Base-by-base conservation (phyloP, 129 eudicot species). In the Sambucus nigra region DNA sequence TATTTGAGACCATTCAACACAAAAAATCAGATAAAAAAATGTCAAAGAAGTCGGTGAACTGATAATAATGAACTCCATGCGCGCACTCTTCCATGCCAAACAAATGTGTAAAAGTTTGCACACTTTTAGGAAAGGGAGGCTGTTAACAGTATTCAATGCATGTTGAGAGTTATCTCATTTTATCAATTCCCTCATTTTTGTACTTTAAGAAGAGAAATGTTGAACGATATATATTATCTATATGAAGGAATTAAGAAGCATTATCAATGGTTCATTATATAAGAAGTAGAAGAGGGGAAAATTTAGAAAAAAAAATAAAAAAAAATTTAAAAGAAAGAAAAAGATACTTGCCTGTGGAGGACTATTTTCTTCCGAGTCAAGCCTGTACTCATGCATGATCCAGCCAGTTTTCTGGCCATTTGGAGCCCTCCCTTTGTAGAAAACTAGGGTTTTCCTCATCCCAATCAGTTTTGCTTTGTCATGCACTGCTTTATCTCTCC, bases 331-430 rank as follows among this genome's bases (percentile, higher is more conserved):
- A 42, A 42, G 46, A 40, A 14, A 40, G 8, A 7, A 42, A 13
- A 9, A 9, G 4, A 42, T 9, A 20, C 42, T 23, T 74, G 71
- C 96, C 91, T 88, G 94, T 15, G 96, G 89, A 74, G 94, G 96
- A 12, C 69, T 84, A 69, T 83, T 83, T 31, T 77, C 84, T 10
- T 88, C 89, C 18, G 94, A 71, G 68, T 87, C 96, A 16, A 88
- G 96, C 49, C 96, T 73, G 61, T 83, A 88, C 41, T 88, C 96
- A 35, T 88, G 96, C 94, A 88, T 88, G 67, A 88, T 88, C 96
- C 96, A 88, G 26, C 83, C 96, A 21, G 87, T 69, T 72, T 88
- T 88, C 58, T 83, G 89, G 2, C 96, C 96, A 50, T 88, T 83
- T 49, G 96, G 96, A 13, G 96, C 96, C 50, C 96, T 70, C 11